Percentiles rank a stretch among this genome's conserved stretches.
Conservation (phyloP, 768 basidiomycete genomes). For the Amanita molliuscula region DNA sequence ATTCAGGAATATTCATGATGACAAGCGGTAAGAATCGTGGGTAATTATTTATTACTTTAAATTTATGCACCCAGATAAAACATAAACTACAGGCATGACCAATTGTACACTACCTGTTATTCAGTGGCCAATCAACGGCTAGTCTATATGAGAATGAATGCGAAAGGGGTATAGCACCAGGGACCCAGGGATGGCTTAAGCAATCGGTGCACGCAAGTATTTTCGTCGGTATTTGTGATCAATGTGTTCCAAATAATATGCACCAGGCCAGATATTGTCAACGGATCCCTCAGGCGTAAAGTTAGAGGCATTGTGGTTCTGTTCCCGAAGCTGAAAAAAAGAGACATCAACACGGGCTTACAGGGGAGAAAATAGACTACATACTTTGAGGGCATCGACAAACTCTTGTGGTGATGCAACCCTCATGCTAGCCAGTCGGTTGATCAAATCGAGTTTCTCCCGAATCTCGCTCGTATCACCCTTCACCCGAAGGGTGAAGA, state of each 20-base stretch:
- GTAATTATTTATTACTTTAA: conserved; percentile 4
- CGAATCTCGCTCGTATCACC: conserved; percentile 79
- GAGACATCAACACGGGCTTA: conserved; percentile 6
- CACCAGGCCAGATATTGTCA: conserved; percentile 90
- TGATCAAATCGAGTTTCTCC: conserved; percentile 71
- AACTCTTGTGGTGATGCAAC: conserved; percentile 91
- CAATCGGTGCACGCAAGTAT: conserved; percentile 48
- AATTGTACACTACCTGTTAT: background rate
- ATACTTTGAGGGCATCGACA: conserved; percentile 57
- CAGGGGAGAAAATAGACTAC: conserved; percentile 14
- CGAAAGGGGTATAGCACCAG: conserved; percentile 10
- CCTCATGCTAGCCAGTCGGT: conserved; percentile 74
- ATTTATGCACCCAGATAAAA: background rate
- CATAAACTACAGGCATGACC: background rate
- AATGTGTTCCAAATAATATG: conserved; percentile 86
- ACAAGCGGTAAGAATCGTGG: background rate
- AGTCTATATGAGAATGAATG: conserved; percentile 3
- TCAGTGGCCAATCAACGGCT: background rate
- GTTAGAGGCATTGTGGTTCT: conserved; percentile 85
- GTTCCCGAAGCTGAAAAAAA: conserved; percentile 74
- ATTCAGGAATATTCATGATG: conserved; percentile 8
- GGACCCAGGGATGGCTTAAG: conserved; percentile 13
- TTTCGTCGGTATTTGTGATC: conserved; percentile 89
- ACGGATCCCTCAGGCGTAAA: conserved; percentile 81
- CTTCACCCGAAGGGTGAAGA: conserved; percentile 83